A percentile compares a stretch with the other conserved stretches of the same genome.
Evolutionary conservation across 1,139 yeast species (phyloP).

Genomic region (Pichia sp.): DNA sequence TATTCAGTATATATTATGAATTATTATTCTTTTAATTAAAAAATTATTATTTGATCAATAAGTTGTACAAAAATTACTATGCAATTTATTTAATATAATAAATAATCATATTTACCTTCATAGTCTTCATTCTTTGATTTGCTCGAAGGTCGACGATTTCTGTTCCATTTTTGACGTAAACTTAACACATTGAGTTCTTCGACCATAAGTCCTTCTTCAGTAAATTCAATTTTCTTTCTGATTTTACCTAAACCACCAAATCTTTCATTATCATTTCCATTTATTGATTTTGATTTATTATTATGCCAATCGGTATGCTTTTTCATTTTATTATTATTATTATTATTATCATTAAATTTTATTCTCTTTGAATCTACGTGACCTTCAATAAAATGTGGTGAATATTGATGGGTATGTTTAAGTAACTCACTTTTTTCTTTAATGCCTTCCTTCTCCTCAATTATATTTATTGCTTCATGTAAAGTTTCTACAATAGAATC

Average conservation of each 20-base stretch:
- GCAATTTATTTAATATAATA: background rate
- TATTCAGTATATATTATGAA: too few relatives aligned
- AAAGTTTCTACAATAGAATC: slow-evolving; percentile 24
- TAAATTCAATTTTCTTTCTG: slow-evolving; percentile 22
- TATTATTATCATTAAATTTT: background rate
- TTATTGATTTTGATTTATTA: background rate
- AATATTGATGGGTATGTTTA: slow-evolving; percentile 8
- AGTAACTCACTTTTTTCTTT: background rate
- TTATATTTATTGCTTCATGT: slow-evolving; percentile 7
- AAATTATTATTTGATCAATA: too few relatives aligned
- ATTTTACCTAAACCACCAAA: slow-evolving; percentile 23
- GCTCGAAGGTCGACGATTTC: slow-evolving; percentile 10
- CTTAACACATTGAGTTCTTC: slow-evolving; percentile 20
- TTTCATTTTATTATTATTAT: background rate
- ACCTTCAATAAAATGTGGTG: slow-evolving; percentile 10
- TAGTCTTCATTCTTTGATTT: background rate
- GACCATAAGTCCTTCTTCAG: slow-evolving; percentile 17
- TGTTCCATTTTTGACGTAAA: slow-evolving; percentile 8
- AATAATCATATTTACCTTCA: background rate
- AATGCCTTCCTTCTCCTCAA: slow-evolving; percentile 1
- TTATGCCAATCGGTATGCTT: background rate
- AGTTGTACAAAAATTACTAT: background rate
- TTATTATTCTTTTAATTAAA: too few relatives aligned
- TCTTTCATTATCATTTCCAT: slow-evolving; percentile 5
- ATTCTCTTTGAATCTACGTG: slow-evolving; percentile 1